Base-by-base conservation (phyloP, 2,329 filamentous ascomycete genomes). In the Paracoccidioides brasiliensis region DNA sequence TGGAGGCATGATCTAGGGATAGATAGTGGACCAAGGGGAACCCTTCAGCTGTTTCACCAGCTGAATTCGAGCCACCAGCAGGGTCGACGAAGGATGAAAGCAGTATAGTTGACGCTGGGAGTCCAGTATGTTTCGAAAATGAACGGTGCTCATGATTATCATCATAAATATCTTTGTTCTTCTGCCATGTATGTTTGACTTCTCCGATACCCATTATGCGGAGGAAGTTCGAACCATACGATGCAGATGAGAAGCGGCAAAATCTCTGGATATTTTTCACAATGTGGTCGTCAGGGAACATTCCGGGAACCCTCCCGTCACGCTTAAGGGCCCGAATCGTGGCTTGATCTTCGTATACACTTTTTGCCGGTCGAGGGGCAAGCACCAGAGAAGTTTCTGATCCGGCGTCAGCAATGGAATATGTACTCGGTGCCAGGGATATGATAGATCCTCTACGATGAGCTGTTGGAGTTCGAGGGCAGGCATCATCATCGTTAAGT, bases 11-110 rank as follows among this genome's bases (percentile, higher is more conserved):
- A 61, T 88, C 85, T 0, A 88, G 71, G 1, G 83, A 83, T 40
- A 88, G 80, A 61, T 86, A 88, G 67, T 88, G 85, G 2, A 88
- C 84, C 15, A 88, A 74, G 1, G 85, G 85, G 55, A 86, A 78
- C 0, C 83, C 83, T 0, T 80, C 83, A 40, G 80, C 80, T 1
- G 80, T 85, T 28, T 81, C 77, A 0, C 84, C 84, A 3, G 78
- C 78, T 0, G 80, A 76, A 62, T 86, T 83, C 1, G 82, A 79
- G 3, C 83, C 83, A 35, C 84, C 84, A 55, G 84, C 78, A 2
- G 81, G 77, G 62, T 88, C 84, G 43, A 85, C 80, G 63, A 85
- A 87, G 0, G 85, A 88, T 0, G 84, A 84, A 2, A 88, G 70
- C 1, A 88, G 64, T 63, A 80, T 70, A 28, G 74, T 74, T 8